A percentile compares a stretch with the other conserved stretches of the same genome.
phyloP scores from a whole-genome alignment of 2,329 filamentous ascomycete genomes.

The Ascochyta clinopodiicola region DNA sequence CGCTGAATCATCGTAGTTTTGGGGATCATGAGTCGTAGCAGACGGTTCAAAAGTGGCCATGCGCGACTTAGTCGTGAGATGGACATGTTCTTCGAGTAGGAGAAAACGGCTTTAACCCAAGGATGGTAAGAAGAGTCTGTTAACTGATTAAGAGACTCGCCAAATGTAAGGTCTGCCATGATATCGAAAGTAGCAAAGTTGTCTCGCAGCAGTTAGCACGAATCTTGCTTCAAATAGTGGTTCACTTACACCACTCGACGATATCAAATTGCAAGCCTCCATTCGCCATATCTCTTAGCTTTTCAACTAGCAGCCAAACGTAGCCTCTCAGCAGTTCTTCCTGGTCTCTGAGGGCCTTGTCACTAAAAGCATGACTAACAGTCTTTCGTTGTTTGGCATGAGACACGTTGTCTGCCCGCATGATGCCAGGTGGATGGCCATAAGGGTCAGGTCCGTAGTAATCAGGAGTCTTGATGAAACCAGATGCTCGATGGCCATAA shows the following conservation, averaged over 20 bases:
- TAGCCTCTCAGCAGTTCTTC: slow-evolving; percentile 46
- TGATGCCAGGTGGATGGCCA: slow-evolving; percentile 18
- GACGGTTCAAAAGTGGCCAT: slow-evolving; percentile 6
- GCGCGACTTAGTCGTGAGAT: neutral
- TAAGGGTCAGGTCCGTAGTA: slow-evolving; percentile 43
- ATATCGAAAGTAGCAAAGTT: slow-evolving; percentile 23
- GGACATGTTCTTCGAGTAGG: slow-evolving; percentile 22
- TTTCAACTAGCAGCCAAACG: slow-evolving; percentile 46
- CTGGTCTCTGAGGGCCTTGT: slow-evolving; percentile 47
- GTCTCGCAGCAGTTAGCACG: neutral
- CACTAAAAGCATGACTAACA: slow-evolving; percentile 48
- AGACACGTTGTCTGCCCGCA: slow-evolving; percentile 37
- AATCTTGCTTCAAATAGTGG: too few relatives aligned
- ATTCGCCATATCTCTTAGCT: slow-evolving; percentile 37
- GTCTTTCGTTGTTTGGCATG: slow-evolving; percentile 46
- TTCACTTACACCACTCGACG: slow-evolving; percentile 24
- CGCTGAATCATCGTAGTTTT: slow-evolving; percentile 13
- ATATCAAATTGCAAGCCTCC: slow-evolving; percentile 23
- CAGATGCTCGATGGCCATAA: slow-evolving; percentile 41
- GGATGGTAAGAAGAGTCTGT: slow-evolving; percentile 36
- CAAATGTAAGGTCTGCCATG: slow-evolving; percentile 46
- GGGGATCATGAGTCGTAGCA: slow-evolving; percentile 15
- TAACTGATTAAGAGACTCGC: slow-evolving; percentile 41
- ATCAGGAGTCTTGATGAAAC: slow-evolving; percentile 39
- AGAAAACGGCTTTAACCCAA: slow-evolving; percentile 44